Percentiles rank a stretch among this genome's conserved stretches.
Conservation (phyloP, 257 asterid genomes). For the Solanum medicagineum region DNA sequence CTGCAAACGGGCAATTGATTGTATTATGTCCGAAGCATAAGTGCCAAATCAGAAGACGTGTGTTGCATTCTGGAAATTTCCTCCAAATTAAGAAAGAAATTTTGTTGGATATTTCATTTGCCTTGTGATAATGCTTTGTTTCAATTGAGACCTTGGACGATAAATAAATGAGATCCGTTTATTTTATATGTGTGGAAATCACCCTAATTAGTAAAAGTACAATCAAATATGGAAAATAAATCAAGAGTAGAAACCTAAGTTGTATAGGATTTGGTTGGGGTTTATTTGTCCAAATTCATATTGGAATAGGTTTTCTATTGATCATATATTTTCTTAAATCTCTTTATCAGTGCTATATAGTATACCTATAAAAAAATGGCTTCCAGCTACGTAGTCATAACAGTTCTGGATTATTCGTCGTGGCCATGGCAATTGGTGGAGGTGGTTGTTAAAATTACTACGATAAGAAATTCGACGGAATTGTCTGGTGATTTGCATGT, state of each 20-base stretch:
- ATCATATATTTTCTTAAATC: background rate
- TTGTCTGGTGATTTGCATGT: background rate
- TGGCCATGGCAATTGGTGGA: background rate
- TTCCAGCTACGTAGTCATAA: background rate
- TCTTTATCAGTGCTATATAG: too few species aligned
- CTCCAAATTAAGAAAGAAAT: background rate
- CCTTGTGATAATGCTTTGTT: background rate
- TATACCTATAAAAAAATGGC: background rate
- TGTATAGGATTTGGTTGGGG: background rate
- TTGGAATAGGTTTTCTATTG: background rate
- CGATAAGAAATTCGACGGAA: background rate
- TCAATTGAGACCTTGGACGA: background rate
- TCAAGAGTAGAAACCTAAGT: background rate
- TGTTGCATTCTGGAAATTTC: background rate
- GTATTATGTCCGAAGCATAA: slow-evolving; percentile 53
- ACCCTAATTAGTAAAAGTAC: background rate
- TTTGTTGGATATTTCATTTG: background rate
- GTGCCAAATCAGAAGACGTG: background rate
- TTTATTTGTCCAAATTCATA: background rate
- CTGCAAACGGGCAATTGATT: slow-evolving; percentile 73
- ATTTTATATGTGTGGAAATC: background rate
- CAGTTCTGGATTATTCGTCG: background rate
- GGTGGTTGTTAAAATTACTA: background rate
- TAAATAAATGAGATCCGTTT: background rate
- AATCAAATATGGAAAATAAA: background rate